Conservation (phyloP, 192 early-diverging fungal species). For the Coemansia sp. region DNA sequence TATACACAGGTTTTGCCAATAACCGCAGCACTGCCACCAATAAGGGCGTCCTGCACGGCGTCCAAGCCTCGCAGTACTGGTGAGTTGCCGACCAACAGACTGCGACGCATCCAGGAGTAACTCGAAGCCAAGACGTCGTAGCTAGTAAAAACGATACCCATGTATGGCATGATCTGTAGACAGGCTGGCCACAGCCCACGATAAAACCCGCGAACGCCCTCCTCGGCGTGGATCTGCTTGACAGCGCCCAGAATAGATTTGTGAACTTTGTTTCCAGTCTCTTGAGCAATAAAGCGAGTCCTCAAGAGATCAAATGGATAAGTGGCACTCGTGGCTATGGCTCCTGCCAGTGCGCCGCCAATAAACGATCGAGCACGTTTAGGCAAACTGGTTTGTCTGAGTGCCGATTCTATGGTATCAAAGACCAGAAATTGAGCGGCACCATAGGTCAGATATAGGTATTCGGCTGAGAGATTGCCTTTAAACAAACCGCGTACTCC, state of each 20-base stretch:
- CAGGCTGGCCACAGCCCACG: slow-evolving; percentile 79
- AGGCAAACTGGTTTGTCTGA: slow-evolving; percentile 30
- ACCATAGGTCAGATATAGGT: slow-evolving; percentile 90
- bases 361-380: slow-evolving; percentile 62
- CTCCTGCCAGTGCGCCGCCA: slow-evolving; percentile 78
- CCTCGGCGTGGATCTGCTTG: slow-evolving; percentile 63
- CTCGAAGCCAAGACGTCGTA: slow-evolving; percentile 64
- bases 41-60: slow-evolving; percentile 63
- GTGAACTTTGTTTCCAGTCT: slow-evolving; percentile 66
- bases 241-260: slow-evolving; percentile 66
- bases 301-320: slow-evolving; percentile 97
- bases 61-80: slow-evolving; percentile 12
- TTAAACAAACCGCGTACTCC: slow-evolving; percentile 88
- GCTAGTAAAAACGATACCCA: slow-evolving; percentile 88
- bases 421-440: slow-evolving; percentile 84
- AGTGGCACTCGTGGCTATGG: slow-evolving; percentile 74
- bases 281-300: slow-evolving; percentile 90
- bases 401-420: slow-evolving; percentile 55
- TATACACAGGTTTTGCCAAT: slow-evolving; percentile 84
- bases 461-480: slow-evolving; percentile 92
- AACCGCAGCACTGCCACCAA: slow-evolving; percentile 80
- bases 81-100: not conserved
- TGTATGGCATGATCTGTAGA: slow-evolving; percentile 92
- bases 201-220: slow-evolving; percentile 86
- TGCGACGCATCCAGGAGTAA: slow-evolving; percentile 40